Base-by-base conservation (phyloP, 2,329 filamentous ascomycete species). In the Diaporthe sp. region DNA sequence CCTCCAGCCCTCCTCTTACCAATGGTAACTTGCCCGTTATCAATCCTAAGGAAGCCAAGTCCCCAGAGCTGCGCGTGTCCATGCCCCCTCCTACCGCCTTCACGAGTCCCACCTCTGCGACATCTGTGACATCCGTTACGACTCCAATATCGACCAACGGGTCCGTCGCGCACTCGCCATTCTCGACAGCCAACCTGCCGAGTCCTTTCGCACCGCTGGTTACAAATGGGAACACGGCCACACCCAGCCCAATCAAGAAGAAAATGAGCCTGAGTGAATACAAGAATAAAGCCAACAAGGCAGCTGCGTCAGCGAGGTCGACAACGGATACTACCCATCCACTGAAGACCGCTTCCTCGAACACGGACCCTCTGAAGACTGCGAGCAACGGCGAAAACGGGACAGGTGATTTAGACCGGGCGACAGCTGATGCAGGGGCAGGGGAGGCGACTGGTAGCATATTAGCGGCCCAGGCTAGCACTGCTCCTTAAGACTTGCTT, bases 241-340 rank as follows among this genome's bases (percentile, higher is more conserved):
- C 86, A 30, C 89, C 90, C 3, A 92, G 90, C 76, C 91, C 91
- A 3, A 84, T 91, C 42, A 92, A 92, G 82, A 93, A 93, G 85
- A 93, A 92, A 81, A 83, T 93, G 50, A 92, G 90, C 76, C 81
- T 93, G 2, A 92, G 90, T 78, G 91, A 93, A 78, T 93, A 93
- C 78, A 91, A 90, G 80, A 90, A 88, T 76, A 85, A 89, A 68
- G 85, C 88, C 83, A 89, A 88, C 78, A 92, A 90, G 79, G 86
- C 86, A 4, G 86, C 86, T 3, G 86, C 79, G 78, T 68, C 72
- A 10, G 74, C 72, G 17, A 70, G 51, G 53, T 47, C 55, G 44
- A 37, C 44, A 17, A 30, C 63, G 10, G 74, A 75, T 25, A 55
- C 19, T 17, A 85, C 82, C 37, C 86, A 85, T 75, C 84, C 85